These are phyloP conservation scores for Hypoxylon sp. DNA, from an alignment of 2,329 filamentous ascomycete genomes.

Conservation along the genomic window DNA sequence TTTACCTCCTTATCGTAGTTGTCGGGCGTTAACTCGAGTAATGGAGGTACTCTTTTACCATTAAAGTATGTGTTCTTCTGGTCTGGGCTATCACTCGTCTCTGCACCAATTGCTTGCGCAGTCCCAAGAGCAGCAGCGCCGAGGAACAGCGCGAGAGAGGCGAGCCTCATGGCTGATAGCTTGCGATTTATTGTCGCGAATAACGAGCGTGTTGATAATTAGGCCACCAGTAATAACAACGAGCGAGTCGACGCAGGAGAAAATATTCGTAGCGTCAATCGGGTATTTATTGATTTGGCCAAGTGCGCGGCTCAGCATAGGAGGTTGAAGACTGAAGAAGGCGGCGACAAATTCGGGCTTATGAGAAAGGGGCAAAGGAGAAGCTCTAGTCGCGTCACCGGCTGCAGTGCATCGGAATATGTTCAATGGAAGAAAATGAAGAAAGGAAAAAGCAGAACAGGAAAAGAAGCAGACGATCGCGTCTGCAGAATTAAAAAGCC, in stretches of 20 bases:
- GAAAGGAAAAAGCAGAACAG: slow-evolving; percentile 26
- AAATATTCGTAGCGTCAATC: slow-evolving; percentile 21
- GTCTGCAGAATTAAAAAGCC: slow-evolving; percentile 42
- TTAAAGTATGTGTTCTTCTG: slow-evolving; percentile 74
- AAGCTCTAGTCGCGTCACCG: slow-evolving; percentile 47
- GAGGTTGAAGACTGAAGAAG: slow-evolving; percentile 23
- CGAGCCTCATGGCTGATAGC: slow-evolving; percentile 61
- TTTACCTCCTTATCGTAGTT: slow-evolving; percentile 72
- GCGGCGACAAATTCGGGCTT: slow-evolving; percentile 24
- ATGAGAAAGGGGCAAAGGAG: slow-evolving; percentile 42
- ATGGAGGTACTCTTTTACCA: slow-evolving; percentile 74
- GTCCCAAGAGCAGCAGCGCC: slow-evolving; percentile 61
- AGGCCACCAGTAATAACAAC: slow-evolving; percentile 23
- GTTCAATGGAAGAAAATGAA: slow-evolving; percentile 40
- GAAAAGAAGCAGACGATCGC: slow-evolving; percentile 34
- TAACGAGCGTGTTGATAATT: slow-evolving; percentile 45
- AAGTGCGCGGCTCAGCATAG: slow-evolving; percentile 29
- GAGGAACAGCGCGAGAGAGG: slow-evolving; percentile 63
- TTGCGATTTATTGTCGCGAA: slow-evolving; percentile 40
- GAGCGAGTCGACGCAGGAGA: slow-evolving; percentile 15
- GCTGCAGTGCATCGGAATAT: slow-evolving; percentile 47
- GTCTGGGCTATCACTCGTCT: slow-evolving; percentile 58
- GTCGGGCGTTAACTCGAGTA: slow-evolving; percentile 71
- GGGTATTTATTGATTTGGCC: slow-evolving; percentile 29
- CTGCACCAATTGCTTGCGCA: slow-evolving; percentile 55